Percentiles rank a stretch among this genome's conserved stretches.
phyloP scores from a whole-genome alignment of 768 basidiomycete genomes.

The Mycena indigotica region DNA sequence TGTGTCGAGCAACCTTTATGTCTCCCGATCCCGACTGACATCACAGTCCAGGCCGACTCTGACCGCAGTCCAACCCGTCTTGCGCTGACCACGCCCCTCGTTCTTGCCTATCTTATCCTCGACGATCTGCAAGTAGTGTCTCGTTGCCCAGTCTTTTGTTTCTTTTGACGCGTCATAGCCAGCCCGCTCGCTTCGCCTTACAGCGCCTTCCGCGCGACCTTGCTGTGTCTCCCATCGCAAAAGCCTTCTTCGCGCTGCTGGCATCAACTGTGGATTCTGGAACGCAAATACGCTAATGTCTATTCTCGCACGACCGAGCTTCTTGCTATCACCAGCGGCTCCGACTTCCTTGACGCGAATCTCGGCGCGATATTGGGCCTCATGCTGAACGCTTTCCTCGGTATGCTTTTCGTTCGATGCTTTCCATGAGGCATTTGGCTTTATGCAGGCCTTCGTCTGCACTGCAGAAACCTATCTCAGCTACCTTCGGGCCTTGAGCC shows the following conservation, averaged over 20 bases:
- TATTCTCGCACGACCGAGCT: constrained; percentile 51
- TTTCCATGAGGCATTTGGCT: neutral
- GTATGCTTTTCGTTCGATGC: constrained; percentile 33
- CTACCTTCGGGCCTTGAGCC: constrained; percentile 52
- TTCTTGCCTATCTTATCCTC: constrained; percentile 64
- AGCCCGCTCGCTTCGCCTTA: constrained; percentile 61
- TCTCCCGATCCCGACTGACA: neutral
- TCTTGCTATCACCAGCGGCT: constrained; percentile 40
- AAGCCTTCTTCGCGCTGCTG: constrained; percentile 44
- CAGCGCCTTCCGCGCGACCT: constrained; percentile 56
- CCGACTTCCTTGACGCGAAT: constrained; percentile 48
- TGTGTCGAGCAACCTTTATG: too few relatives aligned
- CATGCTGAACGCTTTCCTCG: constrained; percentile 53
- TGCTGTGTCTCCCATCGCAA: constrained; percentile 44
- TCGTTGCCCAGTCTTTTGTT: neutral
- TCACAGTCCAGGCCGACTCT: constrained; percentile 36
- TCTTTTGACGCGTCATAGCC: constrained; percentile 39
- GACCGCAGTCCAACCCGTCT: constrained; percentile 48
- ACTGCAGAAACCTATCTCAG: constrained; percentile 63
- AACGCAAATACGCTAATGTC: constrained; percentile 58
- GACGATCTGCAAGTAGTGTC: constrained; percentile 57
- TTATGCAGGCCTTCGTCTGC: constrained; percentile 35
- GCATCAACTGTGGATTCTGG: constrained; percentile 52
- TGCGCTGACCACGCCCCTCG: constrained; percentile 58
- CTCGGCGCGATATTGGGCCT: constrained; percentile 46